A percentile compares a stretch with the other conserved stretches of the same genome.
Evolutionary conservation across 371 early-diverging fungal species (phyloP).

Genomic region (Amoeboaphelidium occidentale): DNA sequence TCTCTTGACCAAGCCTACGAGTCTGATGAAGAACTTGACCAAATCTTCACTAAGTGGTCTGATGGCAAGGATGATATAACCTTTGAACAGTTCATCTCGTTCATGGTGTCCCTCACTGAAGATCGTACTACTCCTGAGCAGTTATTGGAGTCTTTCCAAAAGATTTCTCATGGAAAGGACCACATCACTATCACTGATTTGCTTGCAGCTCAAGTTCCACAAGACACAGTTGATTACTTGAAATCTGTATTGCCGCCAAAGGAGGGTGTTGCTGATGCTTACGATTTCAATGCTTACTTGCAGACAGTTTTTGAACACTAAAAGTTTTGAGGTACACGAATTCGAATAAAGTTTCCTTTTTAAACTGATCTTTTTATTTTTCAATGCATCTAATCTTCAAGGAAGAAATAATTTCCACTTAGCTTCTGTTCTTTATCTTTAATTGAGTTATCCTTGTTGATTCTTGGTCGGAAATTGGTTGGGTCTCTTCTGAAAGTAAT

Average conservation of each 20-base stretch:
- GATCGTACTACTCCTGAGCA: conserved; percentile 74
- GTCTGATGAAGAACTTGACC: conserved; percentile 39
- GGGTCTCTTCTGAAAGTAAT: conserved; percentile 99
- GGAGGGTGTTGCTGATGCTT: conserved; percentile 20
- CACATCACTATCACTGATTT: conserved; percentile 48
- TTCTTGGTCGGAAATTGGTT: conserved; percentile 93
- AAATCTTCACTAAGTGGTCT: conserved; percentile 32
- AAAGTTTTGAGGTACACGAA: not conserved
- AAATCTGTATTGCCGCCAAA: conserved; percentile 38
- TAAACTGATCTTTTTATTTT: not conserved
- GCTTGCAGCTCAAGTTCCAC: conserved; percentile 32
- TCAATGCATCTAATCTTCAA: conserved; percentile 19
- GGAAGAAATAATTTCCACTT: conserved; percentile 77
- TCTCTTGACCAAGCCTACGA: conserved; percentile 48
- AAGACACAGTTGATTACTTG: conserved; percentile 38
- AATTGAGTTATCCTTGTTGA: conserved; percentile 92
- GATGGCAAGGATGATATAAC: conserved; percentile 29
- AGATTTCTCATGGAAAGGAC: conserved; percentile 23
- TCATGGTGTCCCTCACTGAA: conserved; percentile 62
- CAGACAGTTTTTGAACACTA: conserved; percentile 25
- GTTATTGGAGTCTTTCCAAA: conserved; percentile 52
- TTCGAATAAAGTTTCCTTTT: not conserved
- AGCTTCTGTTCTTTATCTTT: conserved; percentile 98
- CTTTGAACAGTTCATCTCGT: conserved; percentile 71
- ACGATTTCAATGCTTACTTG: conserved; percentile 42